Conservation (phyloP, 768 basidiomycete genomes). For the Floccularia luteovirens region DNA sequence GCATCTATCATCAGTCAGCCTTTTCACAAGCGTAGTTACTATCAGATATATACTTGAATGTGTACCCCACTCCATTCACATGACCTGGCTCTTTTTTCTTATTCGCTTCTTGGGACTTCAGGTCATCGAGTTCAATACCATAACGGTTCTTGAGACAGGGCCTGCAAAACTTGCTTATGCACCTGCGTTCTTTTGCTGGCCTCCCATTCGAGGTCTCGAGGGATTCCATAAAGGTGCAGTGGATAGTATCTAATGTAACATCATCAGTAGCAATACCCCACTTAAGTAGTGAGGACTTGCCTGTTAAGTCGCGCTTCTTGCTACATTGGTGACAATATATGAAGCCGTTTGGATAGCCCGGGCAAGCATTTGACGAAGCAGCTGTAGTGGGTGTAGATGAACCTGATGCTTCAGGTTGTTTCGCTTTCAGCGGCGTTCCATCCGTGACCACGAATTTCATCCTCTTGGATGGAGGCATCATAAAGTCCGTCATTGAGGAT, state of each 20-base stretch:
- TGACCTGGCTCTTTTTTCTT: slow-evolving; percentile 10
- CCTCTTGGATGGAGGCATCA: slow-evolving; percentile 21
- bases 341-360: slow-evolving; percentile 31
- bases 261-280: background rate
- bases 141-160: slow-evolving; percentile 66
- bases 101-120: slow-evolving; percentile 20
- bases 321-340: slow-evolving; percentile 70
- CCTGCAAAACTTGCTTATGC: slow-evolving; percentile 55
- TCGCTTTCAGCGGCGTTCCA: slow-evolving; percentile 12
- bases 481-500: slow-evolving; percentile 9
- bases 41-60: slow-evolving; percentile 39
- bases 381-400: slow-evolving; percentile 11
- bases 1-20: slow-evolving; percentile 36
- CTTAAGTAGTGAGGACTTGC: slow-evolving; percentile 23
- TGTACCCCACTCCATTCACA: slow-evolving; percentile 24
- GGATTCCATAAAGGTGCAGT: slow-evolving; percentile 25
- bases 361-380: slow-evolving; percentile 20
- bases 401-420: slow-evolving; percentile 8
- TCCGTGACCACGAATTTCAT: slow-evolving; percentile 15
- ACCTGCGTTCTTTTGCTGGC: slow-evolving; percentile 28
- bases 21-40: background rate
- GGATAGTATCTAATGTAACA: slow-evolving; percentile 17
- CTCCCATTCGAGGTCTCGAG: slow-evolving; percentile 11
- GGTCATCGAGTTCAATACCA: slow-evolving; percentile 36
- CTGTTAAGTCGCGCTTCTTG: slow-evolving; percentile 44